Conservation (phyloP, 208 protist species). For the Leishmania amazonensis region DNA sequence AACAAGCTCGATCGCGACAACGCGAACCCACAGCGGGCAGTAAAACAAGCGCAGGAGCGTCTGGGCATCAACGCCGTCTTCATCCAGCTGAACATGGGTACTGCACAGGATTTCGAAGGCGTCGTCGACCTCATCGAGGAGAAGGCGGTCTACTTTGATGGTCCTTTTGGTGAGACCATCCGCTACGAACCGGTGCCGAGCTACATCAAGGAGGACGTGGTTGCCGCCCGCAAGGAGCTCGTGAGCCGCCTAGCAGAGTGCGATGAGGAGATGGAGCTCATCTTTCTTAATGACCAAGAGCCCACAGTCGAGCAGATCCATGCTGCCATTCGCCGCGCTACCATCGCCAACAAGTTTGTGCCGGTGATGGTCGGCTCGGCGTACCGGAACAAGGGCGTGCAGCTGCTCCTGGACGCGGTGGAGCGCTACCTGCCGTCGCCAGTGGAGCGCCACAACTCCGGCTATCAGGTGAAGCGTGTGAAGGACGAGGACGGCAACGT, state of each 20-base stretch:
- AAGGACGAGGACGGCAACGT: slow-evolving; percentile 89
- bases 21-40: slow-evolving; percentile 86
- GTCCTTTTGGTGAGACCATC: slow-evolving; percentile 89
- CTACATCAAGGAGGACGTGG: slow-evolving; percentile 80
- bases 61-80: slow-evolving; percentile 96
- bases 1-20: slow-evolving; percentile 99
- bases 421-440: slow-evolving; percentile 97
- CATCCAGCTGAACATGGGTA: slow-evolving; percentile 98
- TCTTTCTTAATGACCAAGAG: slow-evolving; percentile 94
- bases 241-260: slow-evolving; percentile 95
- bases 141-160: slow-evolving; percentile 94
- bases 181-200: slow-evolving; percentile 82
- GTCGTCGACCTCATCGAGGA: slow-evolving; percentile 96
- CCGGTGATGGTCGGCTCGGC: slow-evolving; percentile 97
- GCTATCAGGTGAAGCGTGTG: slow-evolving; percentile 79
- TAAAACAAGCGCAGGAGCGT: slow-evolving; percentile 88
- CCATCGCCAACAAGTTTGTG: slow-evolving; percentile 95
- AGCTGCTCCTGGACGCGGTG: slow-evolving; percentile 98
- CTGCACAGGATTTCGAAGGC: slow-evolving; percentile 95
- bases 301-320: slow-evolving; percentile 92
- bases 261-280: slow-evolving; percentile 94
- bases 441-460: slow-evolving; percentile 87
- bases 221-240: slow-evolving; percentile 85
- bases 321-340: slow-evolving; percentile 92
- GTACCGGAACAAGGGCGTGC: slow-evolving; percentile 99